Conservation (phyloP, 208 protist species). For the Zelonia costaricensis region DNA sequence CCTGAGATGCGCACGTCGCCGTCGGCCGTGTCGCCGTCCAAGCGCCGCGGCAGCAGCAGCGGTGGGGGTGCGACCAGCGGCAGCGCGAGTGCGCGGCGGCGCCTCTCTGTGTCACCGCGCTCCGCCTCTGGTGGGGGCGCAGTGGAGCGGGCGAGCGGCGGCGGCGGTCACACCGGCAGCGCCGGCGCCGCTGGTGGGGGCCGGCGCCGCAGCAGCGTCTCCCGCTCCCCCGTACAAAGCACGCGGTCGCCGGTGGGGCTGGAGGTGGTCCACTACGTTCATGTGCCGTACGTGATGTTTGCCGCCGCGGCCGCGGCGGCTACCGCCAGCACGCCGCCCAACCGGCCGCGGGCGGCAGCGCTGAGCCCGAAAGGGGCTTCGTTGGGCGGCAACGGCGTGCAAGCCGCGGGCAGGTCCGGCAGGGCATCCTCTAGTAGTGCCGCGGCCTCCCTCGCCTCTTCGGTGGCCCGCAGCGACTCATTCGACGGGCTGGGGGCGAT, state of each 20-base stretch:
- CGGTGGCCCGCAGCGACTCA: constrained; percentile 17
- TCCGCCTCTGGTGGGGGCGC: constrained; percentile 1
- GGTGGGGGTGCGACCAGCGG: no score
- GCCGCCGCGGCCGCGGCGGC: constrained; percentile 1
- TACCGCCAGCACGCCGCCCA: background rate
- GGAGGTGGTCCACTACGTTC: constrained; percentile 41
- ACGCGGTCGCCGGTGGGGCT: constrained; percentile 10
- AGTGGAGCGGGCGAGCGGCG: constrained; percentile 1
- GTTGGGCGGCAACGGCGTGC: background rate
- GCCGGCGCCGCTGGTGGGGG: no score
- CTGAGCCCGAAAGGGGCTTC: no score
- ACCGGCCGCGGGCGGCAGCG: background rate
- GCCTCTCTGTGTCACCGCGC: constrained; percentile 15
- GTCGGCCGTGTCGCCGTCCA: constrained; percentile 6
- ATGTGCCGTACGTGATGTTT: constrained; percentile 57
- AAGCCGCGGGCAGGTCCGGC: no score
- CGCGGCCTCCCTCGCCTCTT: constrained; percentile 4
- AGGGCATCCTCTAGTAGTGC: no score
- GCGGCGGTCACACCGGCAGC: background rate
- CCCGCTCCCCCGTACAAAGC: constrained; percentile 3
- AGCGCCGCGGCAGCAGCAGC: background rate
- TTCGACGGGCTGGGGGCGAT: constrained; percentile 11
- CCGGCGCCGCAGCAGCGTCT: constrained; percentile 7
- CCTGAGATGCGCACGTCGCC: constrained; percentile 21
- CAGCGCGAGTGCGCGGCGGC: constrained; percentile 7